phyloP scores from a whole-genome alignment of 805 yeast genomes.

The Tetrapisispora phaffii region DNA sequence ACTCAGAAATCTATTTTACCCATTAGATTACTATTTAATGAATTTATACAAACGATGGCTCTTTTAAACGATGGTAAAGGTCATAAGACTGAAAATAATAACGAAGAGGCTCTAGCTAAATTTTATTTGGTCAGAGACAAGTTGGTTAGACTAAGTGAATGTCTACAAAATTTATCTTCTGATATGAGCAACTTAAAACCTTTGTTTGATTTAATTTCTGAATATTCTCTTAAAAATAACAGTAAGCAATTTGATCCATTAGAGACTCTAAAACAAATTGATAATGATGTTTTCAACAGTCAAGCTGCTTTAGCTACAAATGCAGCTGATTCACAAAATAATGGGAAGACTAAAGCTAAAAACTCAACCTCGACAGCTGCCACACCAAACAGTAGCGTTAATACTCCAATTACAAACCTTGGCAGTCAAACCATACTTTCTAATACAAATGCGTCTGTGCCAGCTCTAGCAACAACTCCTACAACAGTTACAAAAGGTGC shows the following conservation, averaged over 20 bases:
- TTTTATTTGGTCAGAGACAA: conserved; percentile 13
- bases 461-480: not conserved
- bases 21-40: conserved; percentile 18
- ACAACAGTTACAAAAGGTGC: conserved; percentile 5
- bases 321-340: not conserved
- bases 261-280: conserved; percentile 12
- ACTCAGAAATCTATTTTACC: conserved; percentile 10
- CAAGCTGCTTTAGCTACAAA: not conserved
- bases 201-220: conserved; percentile 19
- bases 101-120: conserved; percentile 7
- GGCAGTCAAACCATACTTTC: not conserved
- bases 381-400: conserved; percentile 3
- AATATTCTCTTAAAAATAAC: conserved; percentile 13
- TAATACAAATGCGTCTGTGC: not conserved
- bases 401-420: conserved; percentile 1
- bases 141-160: conserved; percentile 14
- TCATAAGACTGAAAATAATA: not conserved
- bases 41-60: conserved; percentile 19
- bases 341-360: not conserved
- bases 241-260: conserved; percentile 18
- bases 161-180: conserved; percentile 19
- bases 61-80: conserved; percentile 7
- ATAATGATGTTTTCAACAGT: not conserved
- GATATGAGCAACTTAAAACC: conserved; percentile 17
- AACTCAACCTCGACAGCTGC: conserved; percentile 4